Conservation (phyloP, 768 basidiomycete genomes). For the Leccinum arenicola region DNA sequence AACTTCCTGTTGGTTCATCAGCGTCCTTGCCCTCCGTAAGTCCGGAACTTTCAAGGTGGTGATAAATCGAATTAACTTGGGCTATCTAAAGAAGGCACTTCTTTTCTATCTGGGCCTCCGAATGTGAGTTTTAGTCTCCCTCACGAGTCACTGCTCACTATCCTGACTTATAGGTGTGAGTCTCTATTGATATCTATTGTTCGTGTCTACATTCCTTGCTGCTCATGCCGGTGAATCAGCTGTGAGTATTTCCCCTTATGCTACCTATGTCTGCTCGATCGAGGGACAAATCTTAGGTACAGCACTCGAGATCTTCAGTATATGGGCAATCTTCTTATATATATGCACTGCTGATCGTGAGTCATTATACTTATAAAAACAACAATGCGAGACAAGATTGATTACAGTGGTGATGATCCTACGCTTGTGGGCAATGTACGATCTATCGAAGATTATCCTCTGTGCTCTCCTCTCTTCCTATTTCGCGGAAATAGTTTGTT, state of each 20-base stretch:
- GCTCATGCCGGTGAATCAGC: background rate
- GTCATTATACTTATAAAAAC: background rate
- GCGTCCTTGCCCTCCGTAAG: background rate
- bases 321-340: conserved; percentile 1
- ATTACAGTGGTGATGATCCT: conserved; percentile 16
- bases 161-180: conserved; percentile 11
- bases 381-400: background rate
- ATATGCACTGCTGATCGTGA: conserved; percentile 10
- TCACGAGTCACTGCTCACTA: background rate
- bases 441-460: conserved; percentile 8
- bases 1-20: background rate
- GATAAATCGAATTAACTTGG: background rate
- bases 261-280: background rate
- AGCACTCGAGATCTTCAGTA: background rate
- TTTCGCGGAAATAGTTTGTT: background rate
- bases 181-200: background rate
- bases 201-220: background rate
- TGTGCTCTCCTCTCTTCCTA: conserved; percentile 10
- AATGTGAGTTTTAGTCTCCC: conserved; percentile 6
- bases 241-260: background rate
- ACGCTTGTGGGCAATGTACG: conserved; percentile 15
- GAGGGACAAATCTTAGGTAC: background rate
- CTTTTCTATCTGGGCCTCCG: conserved; percentile 8
- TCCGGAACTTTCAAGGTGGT: background rate
- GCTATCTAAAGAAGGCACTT: conserved; percentile 5